Evolutionary conservation across 2,329 filamentous ascomycete species (phyloP), one percentile per base, ranked within the genome.

Genomic region (Cladophialophora bantiana): DNA sequence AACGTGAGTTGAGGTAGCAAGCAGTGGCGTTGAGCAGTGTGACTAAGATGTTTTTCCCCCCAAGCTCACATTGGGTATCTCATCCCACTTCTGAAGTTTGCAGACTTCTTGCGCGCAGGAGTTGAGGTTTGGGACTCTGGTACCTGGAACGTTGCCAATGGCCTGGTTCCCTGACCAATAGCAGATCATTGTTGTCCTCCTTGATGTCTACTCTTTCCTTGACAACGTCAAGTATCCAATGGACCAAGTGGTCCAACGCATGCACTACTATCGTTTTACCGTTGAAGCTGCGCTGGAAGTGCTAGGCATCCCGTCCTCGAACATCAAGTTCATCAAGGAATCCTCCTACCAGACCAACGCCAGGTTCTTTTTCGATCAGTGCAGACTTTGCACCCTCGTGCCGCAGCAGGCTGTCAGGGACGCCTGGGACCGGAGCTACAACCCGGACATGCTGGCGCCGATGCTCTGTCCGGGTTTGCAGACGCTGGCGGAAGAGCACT

Each of bases 191-290:
- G 42, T 48, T 7, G 42, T 48, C n/a, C 42, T 48, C 12, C 42
- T 48, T 20, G 42, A 48, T 4, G 42, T 48, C 42, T 48, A 48
- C 42, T 48, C 42, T 48, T 48, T 48, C 42, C 42, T 48, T 20
- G 42, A 48, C n/a, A 48, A 48, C 20, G 42, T 48, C 42, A 48
- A 48, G 42, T 48, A 48, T 26, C 42, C 42, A n/a, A 48, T 48
- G 42, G 42, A 48, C 20, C 42, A 48, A 10, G 42, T 48, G n/a
- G 18, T 48, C 42, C 42, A 48, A 48, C 42, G 42, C 42, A 48
- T 48, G 42, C 42, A 48, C 42, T 48, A 48, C 42, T 48, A 48
- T 20, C 42, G n/a, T 2, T 48, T 48, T 18, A 48, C 42, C 3
- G 42, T 48, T 10, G 42, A 48, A 26, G 42, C 42, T 7, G 42